Percentiles rank a stretch among this genome's conserved stretches.
Conservation (phyloP, 148 eudicot genomes). For the Pouteria glomerata region DNA sequence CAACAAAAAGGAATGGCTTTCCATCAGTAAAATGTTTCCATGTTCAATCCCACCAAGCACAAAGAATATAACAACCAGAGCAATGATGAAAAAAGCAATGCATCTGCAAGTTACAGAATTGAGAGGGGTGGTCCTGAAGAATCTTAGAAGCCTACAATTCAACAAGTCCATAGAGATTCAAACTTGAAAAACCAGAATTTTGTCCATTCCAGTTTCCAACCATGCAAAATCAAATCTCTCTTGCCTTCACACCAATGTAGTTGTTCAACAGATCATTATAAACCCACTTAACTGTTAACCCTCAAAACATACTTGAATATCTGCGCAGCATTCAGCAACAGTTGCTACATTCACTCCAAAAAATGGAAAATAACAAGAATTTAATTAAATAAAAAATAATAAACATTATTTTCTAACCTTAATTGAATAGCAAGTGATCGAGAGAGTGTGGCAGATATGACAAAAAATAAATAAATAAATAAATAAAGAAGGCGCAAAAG, state of each 20-base stretch:
- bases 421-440: too few relatives aligned
- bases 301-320: neutral
- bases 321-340: neutral
- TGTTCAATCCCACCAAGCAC: constrained; percentile 33
- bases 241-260: neutral
- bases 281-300: too few relatives aligned
- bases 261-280: neutral
- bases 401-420: too few relatives aligned
- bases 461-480: too few relatives aligned
- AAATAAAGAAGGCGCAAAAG: too few relatives aligned
- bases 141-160: constrained; percentile 36
- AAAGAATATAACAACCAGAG: constrained; percentile 42
- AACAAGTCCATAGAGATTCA: constrained; percentile 40
- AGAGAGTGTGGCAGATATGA: too few relatives aligned
- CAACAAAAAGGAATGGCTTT: neutral
- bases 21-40: constrained; percentile 16
- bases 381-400: too few relatives aligned
- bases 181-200: constrained; percentile 7
- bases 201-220: neutral
- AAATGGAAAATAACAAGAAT: neutral
- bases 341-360: neutral
- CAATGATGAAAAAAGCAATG: constrained; percentile 36
- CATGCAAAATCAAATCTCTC: neutral
- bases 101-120: constrained; percentile 56
- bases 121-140: constrained; percentile 27